Evolutionary conservation across 2,329 filamentous ascomycete species (phyloP).

Genomic region (Cladophialophora chaetospira): DNA sequence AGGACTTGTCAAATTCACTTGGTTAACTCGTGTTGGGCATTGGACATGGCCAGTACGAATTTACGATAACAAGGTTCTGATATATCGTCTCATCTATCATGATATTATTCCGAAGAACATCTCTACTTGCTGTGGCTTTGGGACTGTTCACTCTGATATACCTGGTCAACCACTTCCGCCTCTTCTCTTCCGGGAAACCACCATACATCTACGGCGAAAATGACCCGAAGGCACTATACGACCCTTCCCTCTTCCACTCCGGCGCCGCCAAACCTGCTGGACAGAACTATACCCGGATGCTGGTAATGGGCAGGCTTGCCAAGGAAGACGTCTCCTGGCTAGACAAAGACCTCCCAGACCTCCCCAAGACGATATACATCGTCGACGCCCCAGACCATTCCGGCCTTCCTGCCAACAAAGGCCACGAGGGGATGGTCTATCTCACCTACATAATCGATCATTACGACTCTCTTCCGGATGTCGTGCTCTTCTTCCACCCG

Average conservation of each 20-base stretch:
- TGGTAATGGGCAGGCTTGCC: conserved; percentile 49
- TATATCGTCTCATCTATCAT: conserved; percentile 7
- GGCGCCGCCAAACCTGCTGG: conserved; percentile 48
- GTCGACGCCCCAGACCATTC: conserved; percentile 15
- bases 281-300: conserved; percentile 54
- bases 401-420: conserved; percentile 56
- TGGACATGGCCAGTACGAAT: not conserved
- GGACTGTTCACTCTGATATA: conserved; percentile 11
- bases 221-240: conserved; percentile 16
- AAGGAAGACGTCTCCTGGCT: conserved; percentile 51
- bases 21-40: too few relatives aligned
- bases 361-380: conserved; percentile 23
- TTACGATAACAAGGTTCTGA: not conserved
- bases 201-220: conserved; percentile 23
- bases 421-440: conserved; percentile 64
- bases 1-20: too few relatives aligned
- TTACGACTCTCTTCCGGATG: conserved; percentile 61
- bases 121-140: conserved; percentile 10
- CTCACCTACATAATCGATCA: conserved; percentile 65
- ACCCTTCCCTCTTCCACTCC: conserved; percentile 38
- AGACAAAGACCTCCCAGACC: conserved; percentile 43
- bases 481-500: conserved; percentile 64
- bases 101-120: conserved; percentile 7
- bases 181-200: not conserved
- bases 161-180: not conserved